These are phyloP conservation scores for Pleurozium schreberi DNA, from an alignment of 225 moss, liverwort and hornwort genomes.

Conservation along the genomic window DNA sequence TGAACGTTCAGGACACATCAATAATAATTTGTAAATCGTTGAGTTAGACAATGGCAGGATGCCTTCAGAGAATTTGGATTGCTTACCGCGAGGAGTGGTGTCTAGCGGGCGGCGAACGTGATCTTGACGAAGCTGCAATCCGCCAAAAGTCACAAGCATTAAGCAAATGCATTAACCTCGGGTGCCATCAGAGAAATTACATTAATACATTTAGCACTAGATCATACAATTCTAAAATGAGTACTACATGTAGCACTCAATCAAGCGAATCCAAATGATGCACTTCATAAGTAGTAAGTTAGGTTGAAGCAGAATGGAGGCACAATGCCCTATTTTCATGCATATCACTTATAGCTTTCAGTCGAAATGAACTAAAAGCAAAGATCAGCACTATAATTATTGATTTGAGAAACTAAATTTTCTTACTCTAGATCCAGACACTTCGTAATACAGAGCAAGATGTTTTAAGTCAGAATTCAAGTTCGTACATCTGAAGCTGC, in stretches of 20 bases:
- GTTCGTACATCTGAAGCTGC: constrained; percentile 34
- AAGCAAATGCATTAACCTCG: neutral
- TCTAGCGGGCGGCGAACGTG: constrained; percentile 30
- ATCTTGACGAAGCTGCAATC: constrained; percentile 28
- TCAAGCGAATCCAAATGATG: neutral
- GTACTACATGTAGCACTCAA: neutral
- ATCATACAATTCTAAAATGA: neutral
- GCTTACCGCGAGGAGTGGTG: constrained; percentile 29
- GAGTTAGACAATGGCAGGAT: neutral
- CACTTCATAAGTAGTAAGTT: neutral
- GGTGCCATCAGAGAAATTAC: neutral
- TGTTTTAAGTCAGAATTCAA: neutral
- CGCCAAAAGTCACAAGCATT: neutral
- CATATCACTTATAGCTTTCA: neutral
- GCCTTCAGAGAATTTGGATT: neutral
- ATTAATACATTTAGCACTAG: neutral
- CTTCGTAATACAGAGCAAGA: neutral
- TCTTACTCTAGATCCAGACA: neutral
- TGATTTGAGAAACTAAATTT: neutral
- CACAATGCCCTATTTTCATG: neutral
- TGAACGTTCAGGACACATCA: neutral
- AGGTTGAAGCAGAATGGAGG: neutral
- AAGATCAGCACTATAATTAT: neutral
- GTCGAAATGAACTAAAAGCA: neutral
- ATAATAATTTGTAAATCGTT: neutral